Evolutionary conservation across 805 yeast species (phyloP), one percentile per base, ranked within the genome.

Genomic region (Lachancea sp.): DNA sequence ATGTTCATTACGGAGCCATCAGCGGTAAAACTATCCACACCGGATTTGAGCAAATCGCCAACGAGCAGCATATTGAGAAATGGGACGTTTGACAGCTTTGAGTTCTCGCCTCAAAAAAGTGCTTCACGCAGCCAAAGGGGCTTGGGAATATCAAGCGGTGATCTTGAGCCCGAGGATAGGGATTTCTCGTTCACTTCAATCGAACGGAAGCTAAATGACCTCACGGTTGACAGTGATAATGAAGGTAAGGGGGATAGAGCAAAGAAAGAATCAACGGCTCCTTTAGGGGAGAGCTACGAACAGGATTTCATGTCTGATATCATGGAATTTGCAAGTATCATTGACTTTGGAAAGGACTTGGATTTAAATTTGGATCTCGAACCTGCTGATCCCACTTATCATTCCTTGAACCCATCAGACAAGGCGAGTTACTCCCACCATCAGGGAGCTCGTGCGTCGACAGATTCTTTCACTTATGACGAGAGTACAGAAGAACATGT

Each of bases 301-400:
- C 58, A 54, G 3, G 70, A 65, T 18, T 57, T 65, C 26, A 58
- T 65, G 45, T 59, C 64, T 1, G 71, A 68, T 34, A 62, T 70
- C 12, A 58, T 65, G 57, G 74, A 70, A 45, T 70, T 70, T 48
- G 70, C 72, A 5, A 69, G 65, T 33, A 61, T 67, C 37, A 68
- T 71, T 20, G 66, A 70, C 47, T 71, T 71, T 49, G 75, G 72
- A 4, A 72, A 64, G 18, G 71, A 63, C 23, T 43, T 68, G 17
- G 61, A 67, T 19, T 43, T 68, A 21, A 62, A 59, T 34, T 45
- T 65, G 17, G 65, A 64, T 38, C 22, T 56, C 8, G 52, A 52
- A 17, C 44, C 45, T 4, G 40, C 36, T 2, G 40, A 38, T 3
- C 19, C n/a, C 5, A 29, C 16, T 12, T 44, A 44, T 25, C 34